A percentile compares a stretch with the other conserved stretches of the same genome.
Evolutionary conservation across 768 basidiomycete genomes (phyloP).

Genomic region (Mycena filopes): DNA sequence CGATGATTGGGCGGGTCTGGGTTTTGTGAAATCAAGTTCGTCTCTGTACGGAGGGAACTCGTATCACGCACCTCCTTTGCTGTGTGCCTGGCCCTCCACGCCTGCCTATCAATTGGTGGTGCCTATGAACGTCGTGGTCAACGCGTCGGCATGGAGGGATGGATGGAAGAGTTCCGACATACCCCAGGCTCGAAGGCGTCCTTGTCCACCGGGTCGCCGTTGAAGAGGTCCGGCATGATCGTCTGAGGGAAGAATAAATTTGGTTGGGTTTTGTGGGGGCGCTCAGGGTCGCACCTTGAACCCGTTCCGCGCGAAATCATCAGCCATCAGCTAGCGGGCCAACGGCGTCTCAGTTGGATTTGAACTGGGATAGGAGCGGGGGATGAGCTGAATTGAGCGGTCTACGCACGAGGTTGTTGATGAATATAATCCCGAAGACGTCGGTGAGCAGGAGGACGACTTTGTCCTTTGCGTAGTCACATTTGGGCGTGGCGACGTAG

Average conservation of each 20-base stretch:
- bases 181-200: neutral
- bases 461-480: slow-evolving; percentile 51
- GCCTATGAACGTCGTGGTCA: too few relatives aligned
- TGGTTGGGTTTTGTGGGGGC: slow-evolving; percentile 19
- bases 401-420: slow-evolving; percentile 44
- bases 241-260: slow-evolving; percentile 27
- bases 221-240: slow-evolving; percentile 30
- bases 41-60: too few relatives aligned
- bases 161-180: too few relatives aligned
- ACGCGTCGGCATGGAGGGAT: too few relatives aligned
- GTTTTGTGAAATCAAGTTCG: slow-evolving; percentile 14
- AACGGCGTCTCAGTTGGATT: too few relatives aligned
- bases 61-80: too few relatives aligned
- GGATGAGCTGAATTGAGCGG: too few relatives aligned
- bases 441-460: slow-evolving; percentile 54
- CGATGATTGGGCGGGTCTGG: slow-evolving; percentile 48
- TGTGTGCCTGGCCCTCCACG: too few relatives aligned
- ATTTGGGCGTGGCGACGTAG: slow-evolving; percentile 54
- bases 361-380: neutral
- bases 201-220: slow-evolving; percentile 31
- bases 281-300: slow-evolving; percentile 41
- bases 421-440: slow-evolving; percentile 46
- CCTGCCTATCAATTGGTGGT: too few relatives aligned
- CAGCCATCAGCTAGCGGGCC: slow-evolving; percentile 57
- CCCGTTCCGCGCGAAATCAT: slow-evolving; percentile 55